Base-by-base conservation (phyloP, 2,329 filamentous ascomycete genomes). In the Microdochium bolleyi region DNA sequence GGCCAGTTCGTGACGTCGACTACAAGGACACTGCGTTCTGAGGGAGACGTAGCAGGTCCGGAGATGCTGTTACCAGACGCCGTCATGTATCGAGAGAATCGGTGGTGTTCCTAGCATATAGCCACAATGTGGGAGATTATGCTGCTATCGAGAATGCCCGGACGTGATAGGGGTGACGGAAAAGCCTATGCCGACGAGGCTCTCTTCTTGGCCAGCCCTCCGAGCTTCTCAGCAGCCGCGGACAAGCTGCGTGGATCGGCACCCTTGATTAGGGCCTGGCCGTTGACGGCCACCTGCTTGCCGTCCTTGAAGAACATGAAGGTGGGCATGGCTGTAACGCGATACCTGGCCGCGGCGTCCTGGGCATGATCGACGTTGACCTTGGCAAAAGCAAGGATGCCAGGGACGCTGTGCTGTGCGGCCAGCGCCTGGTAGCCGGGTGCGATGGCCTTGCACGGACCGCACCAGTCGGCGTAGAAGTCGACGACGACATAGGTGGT, bases 401-500 rank as follows among this genome's bases (percentile, higher is more conserved):
- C 61, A 73, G 78, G 80, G 49, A 66, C 64, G 50, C 79, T 65
- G 50, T 68, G 66, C 53, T 79, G 65, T 27, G 70, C 64, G 24
- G 61, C 77, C 60, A 71, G 79, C 73, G 81, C 73, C 59, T 77
- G 76, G 55, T 88, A 74, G 58, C 77, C 70, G 54, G 85, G 85
- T 50, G 84, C 77, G 66, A 89, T 87, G 61, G 79, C 74, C 71
- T 87, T 88, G 80, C 85, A 89, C 58, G 85, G 85, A 56, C 84
- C 85, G 72, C 85, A 89, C 85, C 85, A 89, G 59, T 74, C 79
- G 54, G 85, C 85, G 67, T 83, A 84, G 75, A 78, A 91, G 76
- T 97, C 92, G 64, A 97, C 74, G 56, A 96, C 74, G 61, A 95
- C 80, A 58, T 88, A 70, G 51, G 77, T 77, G 64, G 83, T 71